These are phyloP conservation scores for Fusarium nanum DNA, from an alignment of 2,329 filamentous ascomycete species.

Conservation along the genomic window DNA sequence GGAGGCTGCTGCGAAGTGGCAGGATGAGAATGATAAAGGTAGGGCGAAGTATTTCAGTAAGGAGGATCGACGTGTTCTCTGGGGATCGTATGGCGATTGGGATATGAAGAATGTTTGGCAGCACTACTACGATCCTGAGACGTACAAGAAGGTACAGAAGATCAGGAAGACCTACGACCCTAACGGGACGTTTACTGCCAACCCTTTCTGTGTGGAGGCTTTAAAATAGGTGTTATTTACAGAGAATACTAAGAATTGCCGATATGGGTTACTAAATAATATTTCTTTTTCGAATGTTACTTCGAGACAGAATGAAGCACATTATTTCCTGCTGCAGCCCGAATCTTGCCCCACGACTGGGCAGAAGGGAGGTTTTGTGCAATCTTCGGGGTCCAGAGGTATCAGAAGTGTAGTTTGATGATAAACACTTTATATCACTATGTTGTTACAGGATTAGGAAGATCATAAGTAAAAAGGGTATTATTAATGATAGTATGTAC, in stretches of 20 bases:
- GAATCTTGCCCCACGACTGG: no score
- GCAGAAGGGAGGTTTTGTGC: no score
- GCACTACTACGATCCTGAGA: background rate
- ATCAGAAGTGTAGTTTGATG: no score
- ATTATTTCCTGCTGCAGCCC: no score
- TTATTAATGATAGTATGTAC: background rate
- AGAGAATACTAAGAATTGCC: no score
- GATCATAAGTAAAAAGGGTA: background rate
- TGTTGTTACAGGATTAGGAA: no score
- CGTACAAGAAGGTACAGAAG: background rate
- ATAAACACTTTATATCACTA: no score
- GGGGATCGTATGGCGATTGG: background rate
- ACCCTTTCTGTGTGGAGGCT: background rate
- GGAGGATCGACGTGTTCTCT: background rate
- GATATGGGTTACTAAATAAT: no score
- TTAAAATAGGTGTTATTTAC: no score
- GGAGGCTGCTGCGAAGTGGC: fast-evolving
- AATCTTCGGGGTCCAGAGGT: no score
- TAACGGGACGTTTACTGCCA: background rate
- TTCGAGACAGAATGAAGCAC: no score
- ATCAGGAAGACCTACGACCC: background rate
- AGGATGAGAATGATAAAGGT: fast-evolving
- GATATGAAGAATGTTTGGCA: background rate
- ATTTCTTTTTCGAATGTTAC: no score
- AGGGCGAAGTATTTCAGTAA: background rate